Evolutionary conservation across 495 filamentous ascomycete species (phyloP).

Genomic region (Penicillium waksmanii): DNA sequence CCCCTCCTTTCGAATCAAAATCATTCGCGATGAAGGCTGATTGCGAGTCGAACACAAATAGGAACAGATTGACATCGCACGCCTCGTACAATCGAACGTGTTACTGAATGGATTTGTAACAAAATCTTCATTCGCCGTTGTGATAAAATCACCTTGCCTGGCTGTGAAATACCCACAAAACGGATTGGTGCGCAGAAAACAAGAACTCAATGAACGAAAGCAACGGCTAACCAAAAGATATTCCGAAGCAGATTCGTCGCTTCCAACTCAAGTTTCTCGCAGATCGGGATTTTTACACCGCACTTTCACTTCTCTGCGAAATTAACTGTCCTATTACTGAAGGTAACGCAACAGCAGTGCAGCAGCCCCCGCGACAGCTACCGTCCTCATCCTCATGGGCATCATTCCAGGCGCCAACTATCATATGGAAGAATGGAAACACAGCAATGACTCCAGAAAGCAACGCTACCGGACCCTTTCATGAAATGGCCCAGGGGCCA

Average conservation of each 20-base stretch:
- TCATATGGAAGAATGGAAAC: constrained; percentile 3
- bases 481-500: constrained; percentile 13
- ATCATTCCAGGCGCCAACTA: constrained; percentile 16
- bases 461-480: constrained; percentile 9
- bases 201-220: background rate
- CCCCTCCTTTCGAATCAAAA: background rate
- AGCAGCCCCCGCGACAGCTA: constrained; percentile 18
- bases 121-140: constrained; percentile 39
- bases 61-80: constrained; percentile 43
- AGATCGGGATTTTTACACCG: constrained; percentile 42
- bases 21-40: background rate
- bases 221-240: background rate
- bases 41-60: constrained; percentile 18
- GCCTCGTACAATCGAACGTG: constrained; percentile 22
- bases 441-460: constrained; percentile 18
- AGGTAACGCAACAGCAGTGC: constrained; percentile 26
- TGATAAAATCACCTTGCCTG: constrained; percentile 49
- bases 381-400: constrained; percentile 38
- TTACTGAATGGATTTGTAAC: constrained; percentile 10
- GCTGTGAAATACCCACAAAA: constrained; percentile 44
- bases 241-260: constrained; percentile 36
- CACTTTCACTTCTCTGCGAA: constrained; percentile 41
- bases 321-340: constrained; percentile 48
- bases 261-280: constrained; percentile 49
- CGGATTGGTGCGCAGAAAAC: constrained; percentile 4